Conservation (phyloP, 2,329 filamentous ascomycete genomes). For the Ophiobolus disseminans region DNA sequence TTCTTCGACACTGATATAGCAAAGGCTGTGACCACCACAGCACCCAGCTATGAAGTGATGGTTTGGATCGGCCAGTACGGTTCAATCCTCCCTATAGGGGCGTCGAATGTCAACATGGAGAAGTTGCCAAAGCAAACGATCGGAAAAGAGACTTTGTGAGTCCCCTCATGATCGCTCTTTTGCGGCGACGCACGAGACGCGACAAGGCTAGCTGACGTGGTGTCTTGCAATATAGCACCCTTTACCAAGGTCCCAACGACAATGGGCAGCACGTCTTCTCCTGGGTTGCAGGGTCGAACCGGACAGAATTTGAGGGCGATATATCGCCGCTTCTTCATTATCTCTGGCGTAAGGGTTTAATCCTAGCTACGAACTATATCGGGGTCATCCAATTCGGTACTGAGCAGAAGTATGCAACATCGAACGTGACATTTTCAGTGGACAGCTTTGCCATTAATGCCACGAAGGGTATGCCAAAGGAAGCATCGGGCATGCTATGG, state of each 20-base stretch:
- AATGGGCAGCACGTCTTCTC: conserved; percentile 9
- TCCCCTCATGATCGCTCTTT: not conserved
- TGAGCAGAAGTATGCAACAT: conserved; percentile 7
- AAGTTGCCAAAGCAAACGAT: conserved; percentile 2
- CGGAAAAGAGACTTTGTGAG: conserved; percentile 5
- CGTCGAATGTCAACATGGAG: not conserved
- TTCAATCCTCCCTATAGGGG: conserved; percentile 5
- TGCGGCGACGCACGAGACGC: not conserved
- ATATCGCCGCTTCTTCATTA: conserved; percentile 7
- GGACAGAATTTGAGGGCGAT: conserved; percentile 3
- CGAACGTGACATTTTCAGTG: conserved; percentile 6
- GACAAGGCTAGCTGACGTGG: not conserved
- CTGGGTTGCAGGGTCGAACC: conserved; percentile 3
- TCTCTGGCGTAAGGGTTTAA: conserved; percentile 5
- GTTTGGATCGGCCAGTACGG: conserved; percentile 9
- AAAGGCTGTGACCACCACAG: conserved; percentile 6
- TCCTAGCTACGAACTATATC: conserved; percentile 3
- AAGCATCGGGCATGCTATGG: not conserved
- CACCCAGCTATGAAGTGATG: conserved; percentile 9
- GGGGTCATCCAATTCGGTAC: conserved; percentile 8
- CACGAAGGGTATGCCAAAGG: conserved; percentile 3
- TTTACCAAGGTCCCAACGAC: conserved; percentile 9
- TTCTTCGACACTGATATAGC: conserved; percentile 2
- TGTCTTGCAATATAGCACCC: not conserved
- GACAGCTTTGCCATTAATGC: not conserved